Evolutionary conservation across 108 stramenopile species (phyloP), one percentile per base, ranked within the genome.

Genomic region (Nitzschia sp.): DNA sequence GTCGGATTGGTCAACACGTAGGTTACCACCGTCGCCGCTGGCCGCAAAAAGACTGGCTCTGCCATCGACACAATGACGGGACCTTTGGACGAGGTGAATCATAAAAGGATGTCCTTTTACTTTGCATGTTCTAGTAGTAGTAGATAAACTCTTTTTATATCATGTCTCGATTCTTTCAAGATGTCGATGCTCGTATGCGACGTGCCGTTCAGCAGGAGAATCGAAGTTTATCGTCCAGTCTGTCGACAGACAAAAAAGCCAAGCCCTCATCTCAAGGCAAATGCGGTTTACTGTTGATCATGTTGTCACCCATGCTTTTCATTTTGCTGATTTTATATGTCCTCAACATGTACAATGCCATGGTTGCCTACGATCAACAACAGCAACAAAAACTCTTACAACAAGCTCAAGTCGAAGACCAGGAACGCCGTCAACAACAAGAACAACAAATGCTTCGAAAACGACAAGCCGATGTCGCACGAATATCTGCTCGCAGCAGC

Each of bases 201-300:
- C 59, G 70, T 15, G 70, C 59, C 15, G 70, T 71, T 5, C 57
- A 71, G 46, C 58, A 60, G 29, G 70, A 71, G 53, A 71, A 53
- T 46, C 59, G 33, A 21, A 46, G 27, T 57, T 31, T 57, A 28
- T 42, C 36, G 2, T 42, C 36, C 8, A 26, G 23, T n/a, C 15
- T 3, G 23, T 29, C 46, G 2, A 46, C 6, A 28, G 2, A 19
- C 27, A 64, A 64, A 29, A 11, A 36, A 48, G 21, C 33, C 9
- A 35, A 35, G 23, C 8, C 38, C 4, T n/a, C n/a, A n/a, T 13
- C 36, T 9, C 35, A 35, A 28, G 64, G 38, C 2, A 9, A 24
- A 49, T 64, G 46, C 19, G 47, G 64, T 49, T 13, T 64, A 21
- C 26, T 64, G 18, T 29, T 49, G 2, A 64, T 64, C 46, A 64